Evolutionary conservation across 495 filamentous ascomycete species (phyloP).

Genomic region (Daldinia vernicosa): DNA sequence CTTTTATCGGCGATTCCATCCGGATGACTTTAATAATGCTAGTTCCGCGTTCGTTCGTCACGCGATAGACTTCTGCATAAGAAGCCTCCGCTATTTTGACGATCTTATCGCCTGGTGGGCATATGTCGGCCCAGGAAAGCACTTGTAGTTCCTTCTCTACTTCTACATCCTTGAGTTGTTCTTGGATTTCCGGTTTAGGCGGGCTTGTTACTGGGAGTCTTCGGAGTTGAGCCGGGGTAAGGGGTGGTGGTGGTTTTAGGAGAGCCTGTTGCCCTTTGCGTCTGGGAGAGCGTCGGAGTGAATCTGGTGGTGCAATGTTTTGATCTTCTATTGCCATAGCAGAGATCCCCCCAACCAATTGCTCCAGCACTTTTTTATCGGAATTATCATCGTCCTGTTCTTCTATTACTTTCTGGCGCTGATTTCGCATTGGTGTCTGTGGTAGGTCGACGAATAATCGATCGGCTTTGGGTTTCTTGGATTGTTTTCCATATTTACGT

Average conservation of each 20-base stretch:
- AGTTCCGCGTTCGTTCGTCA: slow-evolving; percentile 58
- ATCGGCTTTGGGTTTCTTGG: slow-evolving; percentile 48
- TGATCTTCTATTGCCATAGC: slow-evolving; percentile 38
- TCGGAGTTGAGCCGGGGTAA: slow-evolving; percentile 16
- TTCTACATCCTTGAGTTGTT: slow-evolving; percentile 3
- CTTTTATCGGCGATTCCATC: slow-evolving; percentile 56
- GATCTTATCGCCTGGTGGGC: slow-evolving; percentile 58
- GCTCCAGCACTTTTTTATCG: slow-evolving; percentile 6
- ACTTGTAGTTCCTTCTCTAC: slow-evolving; percentile 42
- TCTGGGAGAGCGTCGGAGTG: slow-evolving; percentile 28
- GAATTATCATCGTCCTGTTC: background rate
- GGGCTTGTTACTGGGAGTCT: slow-evolving; percentile 10
- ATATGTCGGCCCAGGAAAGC: slow-evolving; percentile 62
- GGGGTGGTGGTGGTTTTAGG: slow-evolving; percentile 16
- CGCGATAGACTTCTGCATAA: slow-evolving; percentile 73
- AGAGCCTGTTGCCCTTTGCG: slow-evolving; percentile 30
- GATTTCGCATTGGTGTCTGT: slow-evolving; percentile 45
- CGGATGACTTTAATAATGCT: slow-evolving; percentile 65
- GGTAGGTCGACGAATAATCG: slow-evolving; percentile 57
- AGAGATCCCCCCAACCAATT: slow-evolving; percentile 27
- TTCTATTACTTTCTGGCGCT: slow-evolving; percentile 2
- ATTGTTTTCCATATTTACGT: slow-evolving; percentile 57
- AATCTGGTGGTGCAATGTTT: slow-evolving; percentile 8
- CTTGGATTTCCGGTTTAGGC: background rate
- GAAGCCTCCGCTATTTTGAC: slow-evolving; percentile 75